Evolutionary conservation across 75 land plant genomes (phyloP), one percentile per base, ranked within the genome.

Genomic region (Cryptomeria japonica): DNA sequence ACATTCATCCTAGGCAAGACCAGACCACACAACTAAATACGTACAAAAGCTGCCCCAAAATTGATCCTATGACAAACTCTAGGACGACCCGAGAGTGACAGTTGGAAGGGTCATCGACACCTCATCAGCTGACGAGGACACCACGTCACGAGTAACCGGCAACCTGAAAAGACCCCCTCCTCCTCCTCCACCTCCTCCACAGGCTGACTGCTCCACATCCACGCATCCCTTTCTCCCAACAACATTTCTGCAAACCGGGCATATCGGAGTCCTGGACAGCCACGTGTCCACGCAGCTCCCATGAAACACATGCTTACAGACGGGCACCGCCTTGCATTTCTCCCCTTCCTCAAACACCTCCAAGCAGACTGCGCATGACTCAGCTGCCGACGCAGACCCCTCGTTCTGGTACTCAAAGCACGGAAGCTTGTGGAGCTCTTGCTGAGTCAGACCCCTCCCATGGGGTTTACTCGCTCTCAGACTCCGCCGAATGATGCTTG

Each of bases 211-310:
- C 53, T 13, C 53, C 53, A 51, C 64, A 58, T 58, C 64, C 73
- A 22, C 25, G 64, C 64, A 58, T 18, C 25, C 64, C 15, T 58
- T 42, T 80, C 58, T 12, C 80, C 64, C 61, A 58, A 86, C 89
- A 37, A 80, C 14, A 7, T 88, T 70, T 83, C 91, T 78, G 87
- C 94, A 94, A 3, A 93, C 91, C 19, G 93, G 96, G 46, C 96
- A 94, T 55, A 89, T 51, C 13, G 91, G 90, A 42, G 86, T 91
- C 80, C 90, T 91, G 46, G 86, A 38, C 39, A 94, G 87, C 96
- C 94, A 94, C 2, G 89, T 89, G 61, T 94, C 96, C 61, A 94
- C 87, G 73, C 96, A 94, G 9, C 86, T 85, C 31, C 84, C 89
- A 55, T 94, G 94, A 34, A 94, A 94, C 15, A 88, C 88, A 36